A percentile compares a stretch with the other conserved stretches of the same genome.
Conservation (phyloP, 2,329 filamentous ascomycete genomes). For the Phaeosphaeriaceae sp. region DNA sequence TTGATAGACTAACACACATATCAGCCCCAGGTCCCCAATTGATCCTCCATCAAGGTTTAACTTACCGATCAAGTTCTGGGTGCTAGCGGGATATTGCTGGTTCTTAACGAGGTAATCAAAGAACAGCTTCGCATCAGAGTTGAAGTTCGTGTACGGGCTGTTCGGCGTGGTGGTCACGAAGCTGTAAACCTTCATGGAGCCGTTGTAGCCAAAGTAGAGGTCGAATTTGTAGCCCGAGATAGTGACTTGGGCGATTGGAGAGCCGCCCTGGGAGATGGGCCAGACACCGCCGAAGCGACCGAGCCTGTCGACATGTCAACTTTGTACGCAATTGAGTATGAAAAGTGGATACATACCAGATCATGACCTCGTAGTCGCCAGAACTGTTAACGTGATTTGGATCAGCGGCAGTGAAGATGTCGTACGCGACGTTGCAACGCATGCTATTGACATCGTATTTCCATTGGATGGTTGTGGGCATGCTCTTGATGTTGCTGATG, state of each 20-base stretch:
- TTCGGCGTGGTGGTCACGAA: conserved; percentile 50
- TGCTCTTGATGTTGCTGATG: conserved; percentile 15
- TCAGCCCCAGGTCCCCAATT: not conserved
- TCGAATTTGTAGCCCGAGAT: conserved; percentile 61
- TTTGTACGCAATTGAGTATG: not conserved
- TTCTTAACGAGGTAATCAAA: conserved; percentile 59
- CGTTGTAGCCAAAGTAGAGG: conserved; percentile 64
- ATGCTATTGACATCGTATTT: conserved; percentile 16
- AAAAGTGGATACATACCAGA: conserved; percentile 15
- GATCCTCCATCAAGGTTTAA: not conserved
- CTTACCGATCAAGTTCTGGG: conserved; percentile 18
- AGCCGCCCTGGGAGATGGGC: conserved; percentile 1
- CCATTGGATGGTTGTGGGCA: conserved; percentile 20
- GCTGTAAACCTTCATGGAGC: conserved; percentile 64
- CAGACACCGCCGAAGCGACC: conserved; percentile 59
- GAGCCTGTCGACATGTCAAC: conserved; percentile 48
- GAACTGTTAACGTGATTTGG: conserved; percentile 22
- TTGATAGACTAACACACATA: conserved; percentile 9
- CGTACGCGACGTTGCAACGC: conserved; percentile 24
- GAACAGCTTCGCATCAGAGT: conserved; percentile 63
- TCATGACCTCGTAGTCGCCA: conserved; percentile 26
- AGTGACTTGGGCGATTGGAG: conserved; percentile 38
- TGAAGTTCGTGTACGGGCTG: conserved; percentile 48
- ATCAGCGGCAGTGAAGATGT: conserved; percentile 23
- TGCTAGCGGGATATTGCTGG: conserved; percentile 47